phyloP scores from a whole-genome alignment of 2,329 filamentous ascomycete genomes.

The Nigrograna mackinnonii region DNA sequence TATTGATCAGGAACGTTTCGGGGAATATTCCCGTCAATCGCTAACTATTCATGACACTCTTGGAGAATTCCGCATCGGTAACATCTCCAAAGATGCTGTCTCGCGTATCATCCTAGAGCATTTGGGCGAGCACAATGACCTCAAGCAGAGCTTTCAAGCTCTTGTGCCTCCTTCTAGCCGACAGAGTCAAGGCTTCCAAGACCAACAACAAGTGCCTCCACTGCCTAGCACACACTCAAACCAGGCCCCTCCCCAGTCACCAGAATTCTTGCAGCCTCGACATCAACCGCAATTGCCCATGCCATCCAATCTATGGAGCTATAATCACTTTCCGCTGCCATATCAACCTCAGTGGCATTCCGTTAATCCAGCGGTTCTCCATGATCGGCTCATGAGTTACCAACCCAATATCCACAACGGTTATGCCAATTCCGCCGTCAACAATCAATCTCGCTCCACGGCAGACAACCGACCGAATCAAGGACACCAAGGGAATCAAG shows the following conservation, averaged over 20 bases:
- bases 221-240: slow-evolving; percentile 4
- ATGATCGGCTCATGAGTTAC: too few species aligned
- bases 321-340: too few species aligned
- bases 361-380: too few species aligned
- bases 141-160: slow-evolving; percentile 22
- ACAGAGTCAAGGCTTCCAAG: slow-evolving; percentile 1
- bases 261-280: slow-evolving; percentile 25
- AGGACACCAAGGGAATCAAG: too few species aligned
- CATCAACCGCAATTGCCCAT: slow-evolving; percentile 25
- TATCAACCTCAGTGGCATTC: too few species aligned
- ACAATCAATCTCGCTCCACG: too few species aligned
- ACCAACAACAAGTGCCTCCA: not conserved
- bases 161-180: slow-evolving; percentile 6
- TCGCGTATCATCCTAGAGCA: slow-evolving; percentile 18
- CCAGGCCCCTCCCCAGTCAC: too few species aligned
- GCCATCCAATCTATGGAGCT: too few species aligned
- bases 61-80: slow-evolving; percentile 15
- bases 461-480: too few species aligned
- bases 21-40: slow-evolving; percentile 21
- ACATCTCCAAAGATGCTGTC: slow-evolving; percentile 23
- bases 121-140: slow-evolving; percentile 20
- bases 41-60: slow-evolving; percentile 18
- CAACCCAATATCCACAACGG: too few species aligned
- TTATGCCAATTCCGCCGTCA: too few species aligned
- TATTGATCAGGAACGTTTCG: slow-evolving; percentile 27